Evolutionary conservation across 257 asterid genomes (phyloP).

Genomic region (Nicotiana otophora): DNA sequence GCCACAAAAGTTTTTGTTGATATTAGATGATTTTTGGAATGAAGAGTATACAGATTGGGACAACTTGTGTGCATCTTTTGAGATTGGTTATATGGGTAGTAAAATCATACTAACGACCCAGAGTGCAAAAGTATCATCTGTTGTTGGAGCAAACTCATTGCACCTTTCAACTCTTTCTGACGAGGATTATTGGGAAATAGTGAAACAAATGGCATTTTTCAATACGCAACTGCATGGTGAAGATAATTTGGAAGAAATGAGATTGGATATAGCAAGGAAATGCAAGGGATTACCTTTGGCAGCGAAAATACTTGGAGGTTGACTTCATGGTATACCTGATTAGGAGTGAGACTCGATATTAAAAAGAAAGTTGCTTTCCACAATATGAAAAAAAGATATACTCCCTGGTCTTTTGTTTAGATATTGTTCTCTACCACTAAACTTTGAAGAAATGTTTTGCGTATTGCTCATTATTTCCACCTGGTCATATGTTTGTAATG

Average conservation of each 20-base stretch:
- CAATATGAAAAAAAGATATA: constrained; percentile 18
- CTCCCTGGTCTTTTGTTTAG: constrained; percentile 28
- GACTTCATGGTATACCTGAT: too few relatives aligned
- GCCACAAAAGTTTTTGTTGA: not conserved
- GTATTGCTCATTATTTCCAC: constrained; percentile 36
- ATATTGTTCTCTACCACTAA: constrained; percentile 31
- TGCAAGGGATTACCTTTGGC: constrained; percentile 36
- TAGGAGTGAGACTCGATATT: too few relatives aligned
- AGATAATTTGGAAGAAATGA: constrained; percentile 14
- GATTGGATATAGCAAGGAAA: constrained; percentile 27
- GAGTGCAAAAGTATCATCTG: not conserved
- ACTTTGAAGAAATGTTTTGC: constrained; percentile 34
- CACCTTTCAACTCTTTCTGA: constrained; percentile 18
- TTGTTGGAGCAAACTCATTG: not conserved
- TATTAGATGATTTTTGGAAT: constrained; percentile 10
- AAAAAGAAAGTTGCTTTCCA: constrained; percentile 25
- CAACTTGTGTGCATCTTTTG: not conserved
- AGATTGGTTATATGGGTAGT: not conserved
- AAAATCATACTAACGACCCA: constrained; percentile 24
- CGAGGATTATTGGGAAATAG: constrained; percentile 28
- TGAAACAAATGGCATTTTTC: constrained; percentile 25
- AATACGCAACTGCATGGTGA: not conserved
- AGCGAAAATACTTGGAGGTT: constrained; percentile 32
- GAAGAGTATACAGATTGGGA: constrained; percentile 12
- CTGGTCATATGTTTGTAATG: constrained; percentile 17